A percentile compares a stretch with the other conserved stretches of the same genome.
phyloP scores from a whole-genome alignment of 1,284 basidiomycete genomes.

The Puccinia polysora region DNA sequence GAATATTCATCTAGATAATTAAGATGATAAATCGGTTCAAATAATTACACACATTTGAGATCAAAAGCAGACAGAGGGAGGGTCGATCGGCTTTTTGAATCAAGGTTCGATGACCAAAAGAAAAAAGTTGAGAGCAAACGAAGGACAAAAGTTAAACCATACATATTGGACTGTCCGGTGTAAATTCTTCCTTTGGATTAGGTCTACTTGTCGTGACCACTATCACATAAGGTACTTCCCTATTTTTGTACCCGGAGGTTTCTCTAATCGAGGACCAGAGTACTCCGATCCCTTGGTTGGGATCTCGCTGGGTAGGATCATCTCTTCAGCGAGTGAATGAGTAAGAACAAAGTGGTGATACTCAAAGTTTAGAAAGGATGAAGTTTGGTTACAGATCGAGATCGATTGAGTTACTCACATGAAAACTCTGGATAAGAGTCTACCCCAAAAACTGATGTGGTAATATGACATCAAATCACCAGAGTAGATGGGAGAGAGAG shows the following conservation, averaged over 20 bases:
- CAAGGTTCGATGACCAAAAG: background rate
- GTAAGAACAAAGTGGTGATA: background rate
- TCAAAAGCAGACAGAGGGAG: too few species aligned
- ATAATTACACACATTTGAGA: too few species aligned
- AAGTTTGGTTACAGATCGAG: background rate
- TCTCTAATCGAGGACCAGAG: constrained; percentile 40
- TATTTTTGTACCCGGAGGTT: constrained; percentile 3
- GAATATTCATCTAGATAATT: constrained; percentile 31
- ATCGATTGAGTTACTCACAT: constrained; percentile 35
- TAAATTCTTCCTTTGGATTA: background rate
- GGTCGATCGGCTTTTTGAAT: too few species aligned
- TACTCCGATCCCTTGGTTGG: constrained; percentile 16
- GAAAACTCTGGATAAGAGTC: constrained; percentile 35
- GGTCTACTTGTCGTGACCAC: constrained; percentile 33
- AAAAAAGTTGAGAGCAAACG: background rate
- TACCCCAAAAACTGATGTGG: constrained; percentile 30
- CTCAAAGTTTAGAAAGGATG: too few species aligned
- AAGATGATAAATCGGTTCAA: too few species aligned
- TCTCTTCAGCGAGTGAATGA: background rate
- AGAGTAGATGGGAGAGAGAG: background rate
- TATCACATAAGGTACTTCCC: constrained; percentile 23
- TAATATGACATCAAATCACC: background rate
- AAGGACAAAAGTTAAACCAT: background rate
- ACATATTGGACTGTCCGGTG: constrained; percentile 34
- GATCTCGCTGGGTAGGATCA: constrained; percentile 2